Evolutionary conservation across 1,139 yeast genomes (phyloP), one percentile per base, ranked within the genome.

Genomic region (Meyerozyma carpophila): DNA sequence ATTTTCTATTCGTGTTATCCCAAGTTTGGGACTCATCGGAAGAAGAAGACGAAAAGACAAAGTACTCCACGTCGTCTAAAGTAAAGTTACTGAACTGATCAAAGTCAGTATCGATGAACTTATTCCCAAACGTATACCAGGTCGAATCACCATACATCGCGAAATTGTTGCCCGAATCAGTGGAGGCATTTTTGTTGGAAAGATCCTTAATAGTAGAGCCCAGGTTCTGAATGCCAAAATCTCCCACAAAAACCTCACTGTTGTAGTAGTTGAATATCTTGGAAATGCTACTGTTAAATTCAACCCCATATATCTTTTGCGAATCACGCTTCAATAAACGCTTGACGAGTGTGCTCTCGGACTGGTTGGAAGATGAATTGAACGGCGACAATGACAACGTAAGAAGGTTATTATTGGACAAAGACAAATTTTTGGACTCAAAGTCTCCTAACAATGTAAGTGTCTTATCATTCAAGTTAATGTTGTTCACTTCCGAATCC

Each of bases 401-500:
- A 21, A 21, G 24, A 21, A 21, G 24, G 24, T 21, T 21, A 5
- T 21, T 21, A 21, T 59, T 68, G 11, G 58, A 43, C 32, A 68
- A 52, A 1, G 68, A 56, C 34, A 68, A 47, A 44, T 65, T 62
- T 5, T 56, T 48, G 2, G 65, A 65, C 8, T 61, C 51, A 48
- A 84, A 79, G 32, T 71, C 65, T 14, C 94, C 94, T 40, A 65
- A 57, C 8, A 73, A 42, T 5, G 62, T 43, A 37, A 73, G 56
- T 1, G 57, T 77, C 36, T 53, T 49, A 42, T 61, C 59, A 66
- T 62, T 47, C 56, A 63, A 16, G 66, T 51, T 18, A 58, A 59
- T 11, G 55, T 65, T 54, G 8, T 59, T 60, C 5, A 85, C 64
- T 6, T 55, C 58, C 1, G 85, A 73, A 49, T 66, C 63, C 3